Base-by-base conservation (phyloP, 345 rosid species). In the Salix arbutifolia region DNA sequence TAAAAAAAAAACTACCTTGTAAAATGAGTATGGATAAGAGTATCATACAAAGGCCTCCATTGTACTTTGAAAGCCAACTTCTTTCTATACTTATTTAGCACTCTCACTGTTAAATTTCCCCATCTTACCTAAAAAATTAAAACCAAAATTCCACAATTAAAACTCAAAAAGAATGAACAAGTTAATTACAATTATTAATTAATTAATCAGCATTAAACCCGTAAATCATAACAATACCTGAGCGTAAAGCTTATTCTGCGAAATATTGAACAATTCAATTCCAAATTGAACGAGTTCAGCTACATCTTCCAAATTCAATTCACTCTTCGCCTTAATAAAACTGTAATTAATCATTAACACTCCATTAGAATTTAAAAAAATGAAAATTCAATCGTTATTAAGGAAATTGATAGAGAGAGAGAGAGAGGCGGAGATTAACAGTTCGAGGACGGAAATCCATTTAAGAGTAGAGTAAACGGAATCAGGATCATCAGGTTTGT, bases 21-120 rank as follows among this genome's bases (percentile, higher is more conserved):
- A 84, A 89, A 96, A 86, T 96, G 99, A 33, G 99, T 88, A 72
- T 90, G 86, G 78, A 92, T 82, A 62, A 96, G 85, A 78, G 96
- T 86, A 77, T 93, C 99, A 84, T 93, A 96, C 74, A 96, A 83
- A 72, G 97, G 99, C 77, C 91, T 89, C 99, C 99, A 96, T 73
- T 84, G 90, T 64, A 92, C 85, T 83, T 88, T 87, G 87, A 93
- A 76, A 72, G 88, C 77, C 87, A 96, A 78, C 87, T 89, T 91
- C 88, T 88, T 91, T 48, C 90, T 89, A 65, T 88, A 91, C 84
- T 88, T 91, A 78, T 92, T 93, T 73, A 93, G 89, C 79, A 96
- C 62, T 83, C 90, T 90, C 79, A 90, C 92, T 86, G 92, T 82
- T 72, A 90, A 69, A 84, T 85, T 87, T 82, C 99, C 96, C 99